Evolutionary conservation across 768 basidiomycete species (phyloP), one percentile per base, ranked within the genome.

Genomic region (Boletus tomentosulus): DNA sequence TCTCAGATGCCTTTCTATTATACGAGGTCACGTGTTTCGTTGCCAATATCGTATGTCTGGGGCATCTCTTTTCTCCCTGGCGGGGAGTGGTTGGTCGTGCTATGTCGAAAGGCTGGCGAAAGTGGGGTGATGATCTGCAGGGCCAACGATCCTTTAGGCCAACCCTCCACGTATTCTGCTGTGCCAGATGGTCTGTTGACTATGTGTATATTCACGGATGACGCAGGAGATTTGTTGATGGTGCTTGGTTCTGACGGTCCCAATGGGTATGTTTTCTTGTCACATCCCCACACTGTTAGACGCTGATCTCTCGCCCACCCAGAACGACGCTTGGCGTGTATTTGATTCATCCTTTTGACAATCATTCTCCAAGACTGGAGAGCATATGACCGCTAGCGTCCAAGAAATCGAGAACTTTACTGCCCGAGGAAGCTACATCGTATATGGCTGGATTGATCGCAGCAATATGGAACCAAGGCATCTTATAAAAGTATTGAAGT

Each of bases 401-500:
- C 56, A 41, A 15, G 16, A 48, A 28, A 34, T 57, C 5, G 53
- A 50, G 4, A 28, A 43, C 3, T 50, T 35, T 27, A 30, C 56
- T 37, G 53, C 45, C 19, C 27, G 35, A 16, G 53, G 56, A 35
- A 50, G 16, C 28, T 57, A 38, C n/a, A 27, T 55, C 37, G 48
- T 50, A 22, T 55, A 55, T 44, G 53, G 56, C 30, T 57, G 56
- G 56, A 42, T 46, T 27, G 45, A 57, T 43, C 48, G 43, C 22
- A 38, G 28, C 12, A 7, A 33, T 33, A 15, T 13, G 1, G 24
- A 47, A 38, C 46, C 41, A 19, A 42, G 33, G 28, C 51, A 56
- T 44, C 41, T 48, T 19, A 39, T 56, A 2, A 47, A 11, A 22
- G 55, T 54, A 12, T 33, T 44, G 22, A 56, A 33, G 15, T 35